Evolutionary conservation across 352 stramenopile genomes (phyloP), one percentile per base, ranked within the genome.

Genomic region (Phytophthora sojae): DNA sequence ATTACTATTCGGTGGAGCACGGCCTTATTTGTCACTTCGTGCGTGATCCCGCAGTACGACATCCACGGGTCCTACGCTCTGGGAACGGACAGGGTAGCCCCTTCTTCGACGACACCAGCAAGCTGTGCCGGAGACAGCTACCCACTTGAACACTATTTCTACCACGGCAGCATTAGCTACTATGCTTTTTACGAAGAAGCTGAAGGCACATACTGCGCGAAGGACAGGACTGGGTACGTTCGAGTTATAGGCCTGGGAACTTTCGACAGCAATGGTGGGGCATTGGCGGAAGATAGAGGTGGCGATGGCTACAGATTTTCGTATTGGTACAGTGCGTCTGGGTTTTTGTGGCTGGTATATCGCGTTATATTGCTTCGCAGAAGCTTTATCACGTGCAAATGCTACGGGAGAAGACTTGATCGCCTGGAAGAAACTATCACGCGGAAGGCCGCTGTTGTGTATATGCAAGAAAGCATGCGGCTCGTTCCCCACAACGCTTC

Each of bases 101-200:
- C 50, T 23, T 67, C 35, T 11, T 5, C 32, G 6, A 51, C 35
- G 3, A 45, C 60, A n/a, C 47, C 60, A 26, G 19, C 47, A 6
- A 67, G 26, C 26, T 67, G 57, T 32, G 39, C 44, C 12, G 42
- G 25, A 37, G n/a, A 63, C 21, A 67, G 37, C 15, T 67, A 50
- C 5, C 4, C 23, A 5, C 50, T 67, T 35, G 19, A 72, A 29
- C 61, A 72, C 35, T 72, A 72, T 53, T 72, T 72, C 51, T 67
- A 72, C 25, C 64, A 72, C 21, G 64, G 64, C 12, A 67, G 57
- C 19, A 57, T 67, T 21, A 52, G 57, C 25, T 72, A 62, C 45
- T 72, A 67, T 26, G 45, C 57, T 1, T 72, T 67, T 29, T 67
- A 71, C 45, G 64, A 72, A 60, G 64, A 71, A 17, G 64, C 23